These are phyloP conservation scores for Posidonia oceanica DNA, from an alignment of 116 monocot genomes.

Conservation along the genomic window DNA sequence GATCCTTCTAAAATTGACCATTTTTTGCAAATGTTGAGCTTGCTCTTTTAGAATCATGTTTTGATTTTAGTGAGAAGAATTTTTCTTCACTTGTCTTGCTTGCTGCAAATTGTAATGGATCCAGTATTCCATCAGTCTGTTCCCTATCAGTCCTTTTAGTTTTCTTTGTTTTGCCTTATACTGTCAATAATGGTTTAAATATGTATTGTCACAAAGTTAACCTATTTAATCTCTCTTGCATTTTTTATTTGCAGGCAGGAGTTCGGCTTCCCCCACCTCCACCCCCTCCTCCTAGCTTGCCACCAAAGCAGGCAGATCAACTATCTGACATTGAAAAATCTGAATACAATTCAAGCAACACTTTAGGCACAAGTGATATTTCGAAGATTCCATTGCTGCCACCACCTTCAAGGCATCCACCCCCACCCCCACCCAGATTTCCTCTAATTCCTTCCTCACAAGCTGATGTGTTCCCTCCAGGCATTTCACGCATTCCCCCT, in stretches of 20 bases:
- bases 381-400: slow-evolving; percentile 31
- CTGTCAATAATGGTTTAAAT: not conserved
- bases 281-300: slow-evolving; percentile 71
- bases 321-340: slow-evolving; percentile 19
- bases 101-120: not conserved
- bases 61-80: not conserved
- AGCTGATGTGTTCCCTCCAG: slow-evolving; percentile 60
- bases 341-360: slow-evolving; percentile 13
- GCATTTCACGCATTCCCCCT: slow-evolving; percentile 46
- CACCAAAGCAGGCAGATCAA: slow-evolving; percentile 23
- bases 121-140: not conserved
- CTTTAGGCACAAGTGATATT: slow-evolving; percentile 17
- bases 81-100: not conserved
- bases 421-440: slow-evolving; percentile 29
- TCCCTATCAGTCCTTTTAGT: not conserved
- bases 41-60: not conserved
- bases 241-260: slow-evolving; percentile 34
- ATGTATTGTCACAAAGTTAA: no score
- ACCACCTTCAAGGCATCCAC: slow-evolving; percentile 45
- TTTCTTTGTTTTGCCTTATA: not conserved
- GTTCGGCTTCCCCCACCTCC: slow-evolving; percentile 31
- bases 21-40: not conserved
- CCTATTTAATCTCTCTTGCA: not conserved
- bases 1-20: not conserved
- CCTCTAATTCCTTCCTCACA: slow-evolving; percentile 33